Base-by-base conservation (phyloP, 148 eudicot species). In the Fagopyrum esculentum region DNA sequence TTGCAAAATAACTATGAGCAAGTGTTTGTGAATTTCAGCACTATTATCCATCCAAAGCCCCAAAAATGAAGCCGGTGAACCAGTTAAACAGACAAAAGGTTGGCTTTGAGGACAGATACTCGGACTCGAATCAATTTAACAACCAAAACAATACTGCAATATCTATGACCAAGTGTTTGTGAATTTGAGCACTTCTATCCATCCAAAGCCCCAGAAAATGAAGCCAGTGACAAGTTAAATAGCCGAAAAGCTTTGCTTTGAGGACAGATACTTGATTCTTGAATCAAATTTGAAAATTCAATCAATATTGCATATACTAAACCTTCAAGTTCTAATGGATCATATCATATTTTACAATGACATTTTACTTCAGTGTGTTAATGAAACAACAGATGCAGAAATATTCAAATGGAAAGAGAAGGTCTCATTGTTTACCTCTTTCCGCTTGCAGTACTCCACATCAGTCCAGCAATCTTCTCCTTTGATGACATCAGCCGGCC, bases 391-490 rank as follows among this genome's bases (percentile, higher is more conserved):
- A 35, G 40, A 35, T 35, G 40, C 40, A 35, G 40, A 35, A 2
- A 35, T 2, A 35, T 35, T 35, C 40, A 35, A 35, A 1, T 35
- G 40, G 40, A 35, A 35, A 35, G 40, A 35, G 40, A 11, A 35
- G 40, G 40, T 35, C 40, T 35, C 40, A 35, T 1, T 35, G 15
- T 69, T 61, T 68, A 91, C 98, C 81, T 75, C 89, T 0, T 89
- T 86, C 26, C 84, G 74, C 80, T 75, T 85, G 84, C 95, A 91
- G 57, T 86, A 93, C 4, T 89, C 95, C 61, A 78, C 87, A 70
- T 93, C 97, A 5, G 95, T 74, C 98, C 98, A 93, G 76, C 98
- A 93, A 29, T 88, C 91, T 77, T 93, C 98, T 44, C 80, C 78
- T 83, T 84, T 86, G 22, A 84, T 81, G 2, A 73, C 74, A 77